phyloP scores from a whole-genome alignment of 305 asterid genomes.

The Nicotiana rustica region DNA sequence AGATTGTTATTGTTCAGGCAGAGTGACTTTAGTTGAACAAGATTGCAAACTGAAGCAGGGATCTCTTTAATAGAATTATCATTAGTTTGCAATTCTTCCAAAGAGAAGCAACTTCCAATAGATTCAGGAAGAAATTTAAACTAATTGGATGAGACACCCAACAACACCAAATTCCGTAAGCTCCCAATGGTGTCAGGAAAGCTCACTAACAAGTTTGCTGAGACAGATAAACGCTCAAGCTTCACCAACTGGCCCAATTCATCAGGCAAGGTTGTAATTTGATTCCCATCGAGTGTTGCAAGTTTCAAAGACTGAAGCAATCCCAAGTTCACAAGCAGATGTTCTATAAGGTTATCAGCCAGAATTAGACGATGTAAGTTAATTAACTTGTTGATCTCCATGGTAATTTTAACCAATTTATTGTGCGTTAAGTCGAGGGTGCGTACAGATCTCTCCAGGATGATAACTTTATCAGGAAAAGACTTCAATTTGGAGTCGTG shows the following conservation, averaged over 20 bases:
- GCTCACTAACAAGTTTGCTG: constrained; percentile 62
- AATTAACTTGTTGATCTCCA: constrained; percentile 77
- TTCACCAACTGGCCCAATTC: constrained; percentile 98
- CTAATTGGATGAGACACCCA: constrained; percentile 85
- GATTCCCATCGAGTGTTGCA: constrained; percentile 80
- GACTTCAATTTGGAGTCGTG: constrained; percentile 90
- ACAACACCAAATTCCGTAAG: constrained; percentile 87
- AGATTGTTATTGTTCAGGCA: constrained; percentile 77
- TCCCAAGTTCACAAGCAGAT: constrained; percentile 85
- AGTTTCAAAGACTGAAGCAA: constrained; percentile 83
- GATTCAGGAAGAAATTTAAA: constrained; percentile 87
- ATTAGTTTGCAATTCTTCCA: constrained; percentile 94
- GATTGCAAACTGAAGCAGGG: constrained; percentile 87
- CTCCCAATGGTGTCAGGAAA: constrained; percentile 96
- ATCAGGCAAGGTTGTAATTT: constrained; percentile 80
- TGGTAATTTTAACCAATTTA: constrained; percentile 75
- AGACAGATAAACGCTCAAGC: constrained; percentile 83
- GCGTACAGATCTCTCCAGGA: constrained; percentile 79
- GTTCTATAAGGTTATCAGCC: constrained; percentile 78
- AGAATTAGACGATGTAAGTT: constrained; percentile 94
- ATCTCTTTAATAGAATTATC: constrained; percentile 89
- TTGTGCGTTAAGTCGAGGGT: constrained; percentile 89
- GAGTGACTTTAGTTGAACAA: constrained; percentile 84
- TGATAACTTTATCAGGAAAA: constrained; percentile 88
- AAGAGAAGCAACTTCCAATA: constrained; percentile 90